Base-by-base conservation (phyloP, 202 grass and related monocot species). In the Musa balbisiana region DNA sequence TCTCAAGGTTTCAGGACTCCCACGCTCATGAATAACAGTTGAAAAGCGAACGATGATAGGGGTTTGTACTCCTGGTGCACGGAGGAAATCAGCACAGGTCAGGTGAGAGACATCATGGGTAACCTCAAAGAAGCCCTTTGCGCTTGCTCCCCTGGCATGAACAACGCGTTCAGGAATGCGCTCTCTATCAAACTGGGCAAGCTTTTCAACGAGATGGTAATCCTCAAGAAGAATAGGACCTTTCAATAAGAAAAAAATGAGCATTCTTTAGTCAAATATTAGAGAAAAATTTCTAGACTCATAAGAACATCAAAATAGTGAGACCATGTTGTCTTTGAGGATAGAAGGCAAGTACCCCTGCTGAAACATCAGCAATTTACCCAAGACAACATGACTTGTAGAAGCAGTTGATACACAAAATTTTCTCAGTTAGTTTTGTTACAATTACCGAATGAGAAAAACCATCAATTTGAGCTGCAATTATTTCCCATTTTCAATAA, bases 51-150 rank as follows among this genome's bases (percentile, higher is more conserved):
- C 84, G 71, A 98, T 98, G 1, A 92, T 67, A 0, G 88, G 94
- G 8, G 94, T 98, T 77, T 94, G 94, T 0, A 94, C 94, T 9
- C 94, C 94, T 0, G 91, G 91, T 0, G 81, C 83, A 54, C 94
- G 94, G 29, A 98, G 88, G 75, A 98, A 94, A 86, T 98, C 94
- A 73, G 91, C 94, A 80, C 94, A 98, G 12, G 88, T 94, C 0
- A 98, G 88, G 83, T 90, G 81, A 75, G 95, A 86, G 52, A 98
- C 25, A 87, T 98, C 95, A 75, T 98, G 91, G 56, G 95, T 98
- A 52, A 93, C 94, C 85, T 98, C 94, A 87, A 98, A 98, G 88
- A 93, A 98, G 8, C 94, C 94, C 80, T 98, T 98, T 76, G 94
- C 94, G 76, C 94, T 97, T 55, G 94, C 94, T 63, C 94, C 94